Evolutionary conservation across 495 filamentous ascomycete species (phyloP), one percentile per base, ranked within the genome.

Genomic region (Penicilliopsis zonata): DNA sequence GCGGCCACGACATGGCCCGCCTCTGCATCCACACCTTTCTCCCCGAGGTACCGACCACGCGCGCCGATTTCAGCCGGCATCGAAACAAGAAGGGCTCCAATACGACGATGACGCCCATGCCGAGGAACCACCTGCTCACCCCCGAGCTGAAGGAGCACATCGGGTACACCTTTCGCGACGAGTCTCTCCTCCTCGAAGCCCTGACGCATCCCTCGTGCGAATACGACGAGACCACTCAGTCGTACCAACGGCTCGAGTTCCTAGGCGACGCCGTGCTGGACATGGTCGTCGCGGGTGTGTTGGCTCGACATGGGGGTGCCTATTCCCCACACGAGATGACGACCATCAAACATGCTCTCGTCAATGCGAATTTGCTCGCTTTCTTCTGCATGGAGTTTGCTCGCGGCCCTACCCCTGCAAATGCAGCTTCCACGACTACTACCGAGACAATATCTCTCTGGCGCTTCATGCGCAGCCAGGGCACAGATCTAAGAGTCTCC

Each of bases 231-330:
- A 48, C 51, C 5, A 56, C 57, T 1, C 61, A 72, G 20, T 87
- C 80, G 5, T 83, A 92, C 49, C 80, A 96, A 41, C 76, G 87
- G 0, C 67, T 95, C 9, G 90, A 98, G 49, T 96, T 86, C 51
- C 65, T 95, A 1, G 90, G 90, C 5, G 90, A 98, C 45, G 69
- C 86, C 0, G 58, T 94, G 8, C 72, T 98, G 0, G 90, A 98
- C 48, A 74, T 72, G 49, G 50, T 94, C 30, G 63, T 96, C 28
- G 68, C 80, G 6, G 57, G 53, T 2, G 51, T 50, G 1, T 55
- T 85, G 6, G 72, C 59, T 38, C 43, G 56, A 0, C 53, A 59
- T 21, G 46, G 57, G 2, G 40, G 43, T 5, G 44, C 65, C 10
- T 56, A 88, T 12, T 47, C 67, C 1, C 73, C 82, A 27, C 52